Percentiles rank a stretch among this genome's conserved stretches.
Conservation (phyloP, 2,329 filamentous ascomycete genomes). For the Peltaster fructicola region DNA sequence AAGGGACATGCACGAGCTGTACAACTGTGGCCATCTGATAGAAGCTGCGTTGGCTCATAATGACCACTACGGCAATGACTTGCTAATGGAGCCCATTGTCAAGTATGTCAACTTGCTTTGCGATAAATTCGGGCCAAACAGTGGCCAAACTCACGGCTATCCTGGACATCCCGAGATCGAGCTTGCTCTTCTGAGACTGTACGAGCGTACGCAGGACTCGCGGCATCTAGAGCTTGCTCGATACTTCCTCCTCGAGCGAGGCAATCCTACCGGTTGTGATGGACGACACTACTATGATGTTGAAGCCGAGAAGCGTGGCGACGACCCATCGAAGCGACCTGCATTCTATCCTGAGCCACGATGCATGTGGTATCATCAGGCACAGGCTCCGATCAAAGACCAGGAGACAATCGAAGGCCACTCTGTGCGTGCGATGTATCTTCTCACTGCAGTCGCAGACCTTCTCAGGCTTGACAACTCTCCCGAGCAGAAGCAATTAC, state of each 20-base stretch:
- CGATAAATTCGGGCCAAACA: conserved; percentile 33
- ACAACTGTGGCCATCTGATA: conserved; percentile 44
- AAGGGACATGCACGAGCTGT: conserved; percentile 45
- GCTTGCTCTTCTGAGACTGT: conserved; percentile 30
- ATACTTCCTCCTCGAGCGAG: conserved; percentile 42
- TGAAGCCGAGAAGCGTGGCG: conserved; percentile 34
- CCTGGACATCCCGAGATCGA: conserved; percentile 43
- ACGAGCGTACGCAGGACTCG: conserved; percentile 22
- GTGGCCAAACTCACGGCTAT: conserved; percentile 38
- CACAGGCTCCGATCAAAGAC: conserved; percentile 36
- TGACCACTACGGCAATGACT: conserved; percentile 33
- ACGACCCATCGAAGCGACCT: conserved; percentile 30
- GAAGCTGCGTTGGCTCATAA: conserved; percentile 42
- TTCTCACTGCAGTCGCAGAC: conserved; percentile 41
- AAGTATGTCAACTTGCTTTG: conserved; percentile 38
- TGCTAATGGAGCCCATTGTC: conserved; percentile 34
- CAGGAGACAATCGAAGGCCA: conserved; percentile 41
- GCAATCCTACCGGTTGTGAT: conserved; percentile 32
- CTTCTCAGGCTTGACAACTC: conserved; percentile 26
- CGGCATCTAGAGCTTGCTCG: conserved; percentile 30
- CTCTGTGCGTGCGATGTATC: conserved; percentile 42
- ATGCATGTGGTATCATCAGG: conserved; percentile 31
- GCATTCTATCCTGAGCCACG: conserved; percentile 28
- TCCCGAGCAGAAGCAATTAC: conserved; percentile 16
- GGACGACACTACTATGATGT: conserved; percentile 37